Percentiles rank a stretch among this genome's conserved stretches.
phyloP scores from a whole-genome alignment of 257 asterid genomes.

The Ballota nigra region DNA sequence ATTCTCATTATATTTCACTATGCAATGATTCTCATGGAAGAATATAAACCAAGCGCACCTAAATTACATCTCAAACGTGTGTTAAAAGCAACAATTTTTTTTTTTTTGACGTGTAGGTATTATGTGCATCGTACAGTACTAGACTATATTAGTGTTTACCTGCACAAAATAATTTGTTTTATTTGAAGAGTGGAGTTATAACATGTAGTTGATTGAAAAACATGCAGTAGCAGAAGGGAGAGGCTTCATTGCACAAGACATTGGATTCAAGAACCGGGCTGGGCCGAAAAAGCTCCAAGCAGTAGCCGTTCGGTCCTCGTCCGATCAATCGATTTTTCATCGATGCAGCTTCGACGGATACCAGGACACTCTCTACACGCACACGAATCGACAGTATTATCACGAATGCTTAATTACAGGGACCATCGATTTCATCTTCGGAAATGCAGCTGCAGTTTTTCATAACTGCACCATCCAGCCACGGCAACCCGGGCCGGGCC shows the following conservation, averaged over 20 bases:
- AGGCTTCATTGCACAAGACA: conserved; percentile 37
- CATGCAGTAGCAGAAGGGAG: conserved; percentile 35
- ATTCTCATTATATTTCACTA: no score
- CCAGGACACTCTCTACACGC: conserved; percentile 39
- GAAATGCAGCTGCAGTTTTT: conserved; percentile 36
- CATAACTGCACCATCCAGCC: conserved; percentile 35
- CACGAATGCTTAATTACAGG: conserved; percentile 28
- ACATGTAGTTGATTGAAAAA: neutral
- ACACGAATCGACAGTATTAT: conserved; percentile 39
- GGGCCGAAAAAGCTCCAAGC: conserved; percentile 39
- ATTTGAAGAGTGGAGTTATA: no score
- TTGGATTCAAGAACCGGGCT: conserved; percentile 35
- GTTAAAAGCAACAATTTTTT: no score
- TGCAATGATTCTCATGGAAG: no score
- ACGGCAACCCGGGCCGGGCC: conserved; percentile 26
- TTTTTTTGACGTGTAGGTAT: no score
- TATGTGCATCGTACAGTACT: no score
- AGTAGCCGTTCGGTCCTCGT: conserved; percentile 29
- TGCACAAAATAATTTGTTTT: no score
- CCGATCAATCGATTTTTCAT: conserved; percentile 32
- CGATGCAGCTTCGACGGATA: conserved; percentile 32
- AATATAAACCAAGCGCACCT: no score
- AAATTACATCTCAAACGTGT: no score
- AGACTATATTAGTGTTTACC: no score
- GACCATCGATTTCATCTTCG: conserved; percentile 38